phyloP scores from a whole-genome alignment of 2,329 filamentous ascomycete species.

The Sporothrix sp. region DNA sequence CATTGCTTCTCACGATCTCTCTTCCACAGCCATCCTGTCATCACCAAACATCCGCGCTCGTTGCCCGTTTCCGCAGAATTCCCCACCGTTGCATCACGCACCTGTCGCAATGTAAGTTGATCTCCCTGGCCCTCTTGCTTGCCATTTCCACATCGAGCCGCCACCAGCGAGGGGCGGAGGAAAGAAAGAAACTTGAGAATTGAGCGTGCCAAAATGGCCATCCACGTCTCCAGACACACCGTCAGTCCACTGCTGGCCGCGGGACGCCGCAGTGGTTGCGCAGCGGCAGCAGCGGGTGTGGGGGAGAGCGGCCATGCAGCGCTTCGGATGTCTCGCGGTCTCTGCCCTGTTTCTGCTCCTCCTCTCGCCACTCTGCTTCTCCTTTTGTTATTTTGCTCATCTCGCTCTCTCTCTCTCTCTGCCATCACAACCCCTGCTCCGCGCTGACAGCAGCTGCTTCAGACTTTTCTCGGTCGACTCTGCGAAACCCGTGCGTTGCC shows the following conservation, averaged over 20 bases:
- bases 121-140: no score
- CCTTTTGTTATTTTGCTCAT: neutral
- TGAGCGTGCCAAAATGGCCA: no score
- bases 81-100: neutral
- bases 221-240: no score
- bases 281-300: no score
- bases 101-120: no score
- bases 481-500: constrained; percentile 1
- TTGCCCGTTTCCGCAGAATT: neutral
- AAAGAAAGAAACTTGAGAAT: no score
- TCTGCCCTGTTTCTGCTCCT: neutral
- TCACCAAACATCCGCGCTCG: no score
- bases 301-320: neutral
- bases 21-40: neutral
- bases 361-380: neutral
- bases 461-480: neutral
- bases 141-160: no score
- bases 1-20: neutral
- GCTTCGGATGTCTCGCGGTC: neutral
- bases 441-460: neutral
- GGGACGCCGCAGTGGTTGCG: no score
- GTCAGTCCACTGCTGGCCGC: no score
- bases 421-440: neutral
- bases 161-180: no score
- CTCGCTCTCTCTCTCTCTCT: neutral